phyloP scores from a whole-genome alignment of 345 rosid species.

The Nasturtium officinale region DNA sequence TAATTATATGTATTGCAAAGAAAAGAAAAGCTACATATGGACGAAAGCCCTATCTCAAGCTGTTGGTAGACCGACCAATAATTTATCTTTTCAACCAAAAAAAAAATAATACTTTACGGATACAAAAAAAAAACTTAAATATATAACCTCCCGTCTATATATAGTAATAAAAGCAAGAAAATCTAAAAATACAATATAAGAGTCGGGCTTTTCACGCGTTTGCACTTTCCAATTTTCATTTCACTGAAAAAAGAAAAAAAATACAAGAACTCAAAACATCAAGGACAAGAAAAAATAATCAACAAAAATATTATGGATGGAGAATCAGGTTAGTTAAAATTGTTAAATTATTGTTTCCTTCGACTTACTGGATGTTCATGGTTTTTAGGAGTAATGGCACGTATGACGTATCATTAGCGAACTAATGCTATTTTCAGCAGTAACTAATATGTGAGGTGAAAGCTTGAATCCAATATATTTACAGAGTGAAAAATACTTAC shows the following conservation, averaged over 20 bases:
- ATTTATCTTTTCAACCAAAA: conserved; percentile 5
- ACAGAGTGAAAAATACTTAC: background rate
- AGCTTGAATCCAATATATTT: background rate
- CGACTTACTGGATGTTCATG: conserved; percentile 3
- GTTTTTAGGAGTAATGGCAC: background rate
- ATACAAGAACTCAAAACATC: background rate
- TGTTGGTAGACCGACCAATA: conserved; percentile 35
- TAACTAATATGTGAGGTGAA: background rate
- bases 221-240: conserved; percentile 7
- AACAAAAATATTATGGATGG: background rate
- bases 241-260: background rate
- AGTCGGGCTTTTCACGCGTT: conserved; percentile 20
- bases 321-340: background rate
- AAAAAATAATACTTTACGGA: background rate
- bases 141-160: background rate
- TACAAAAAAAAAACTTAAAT: background rate
- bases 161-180: conserved; percentile 21
- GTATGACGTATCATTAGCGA: background rate
- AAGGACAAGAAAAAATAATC: background rate
- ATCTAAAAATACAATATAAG: background rate
- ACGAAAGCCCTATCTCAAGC: conserved; percentile 1
- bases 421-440: background rate
- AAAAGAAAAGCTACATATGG: background rate
- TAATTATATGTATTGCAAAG: background rate
- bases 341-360: background rate